Conservation (phyloP, 164 flowering plant species). For the grape (Vitis vinifera) region DNA sequence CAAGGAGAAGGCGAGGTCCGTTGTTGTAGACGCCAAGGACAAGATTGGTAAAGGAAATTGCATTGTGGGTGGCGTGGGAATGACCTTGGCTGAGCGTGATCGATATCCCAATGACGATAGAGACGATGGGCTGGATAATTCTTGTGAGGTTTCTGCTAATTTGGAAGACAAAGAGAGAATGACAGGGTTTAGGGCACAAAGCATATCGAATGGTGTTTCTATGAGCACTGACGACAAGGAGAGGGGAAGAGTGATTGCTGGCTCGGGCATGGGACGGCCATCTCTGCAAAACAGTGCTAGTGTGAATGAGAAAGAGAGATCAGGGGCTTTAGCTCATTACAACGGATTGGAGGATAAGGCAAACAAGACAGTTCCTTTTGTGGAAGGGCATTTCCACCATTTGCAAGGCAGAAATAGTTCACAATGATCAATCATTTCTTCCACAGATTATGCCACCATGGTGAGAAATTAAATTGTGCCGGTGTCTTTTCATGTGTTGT, state of each 20-base stretch:
- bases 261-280: slow-evolving; percentile 1
- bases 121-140: background rate
- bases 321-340: too few species aligned
- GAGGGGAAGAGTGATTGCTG: background rate
- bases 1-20: slow-evolving; percentile 20
- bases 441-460: too few species aligned
- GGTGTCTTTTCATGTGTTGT: too few species aligned
- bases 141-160: background rate
- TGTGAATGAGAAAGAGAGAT: background rate
- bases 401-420: too few species aligned
- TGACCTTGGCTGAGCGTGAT: slow-evolving; percentile 18
- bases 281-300: too few species aligned
- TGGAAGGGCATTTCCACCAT: too few species aligned
- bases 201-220: background rate
- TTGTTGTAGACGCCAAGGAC: background rate
- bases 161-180: background rate
- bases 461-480: too few species aligned
- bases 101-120: background rate
- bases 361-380: too few species aligned
- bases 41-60: background rate
- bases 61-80: background rate
- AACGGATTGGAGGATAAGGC: too few species aligned
- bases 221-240: background rate
- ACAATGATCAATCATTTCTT: too few species aligned
- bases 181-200: background rate